A percentile compares a stretch with the other conserved stretches of the same genome.
Evolutionary conservation across 129 eudicot species (phyloP).

Genomic region (sunflower (Helianthus annuus)): DNA sequence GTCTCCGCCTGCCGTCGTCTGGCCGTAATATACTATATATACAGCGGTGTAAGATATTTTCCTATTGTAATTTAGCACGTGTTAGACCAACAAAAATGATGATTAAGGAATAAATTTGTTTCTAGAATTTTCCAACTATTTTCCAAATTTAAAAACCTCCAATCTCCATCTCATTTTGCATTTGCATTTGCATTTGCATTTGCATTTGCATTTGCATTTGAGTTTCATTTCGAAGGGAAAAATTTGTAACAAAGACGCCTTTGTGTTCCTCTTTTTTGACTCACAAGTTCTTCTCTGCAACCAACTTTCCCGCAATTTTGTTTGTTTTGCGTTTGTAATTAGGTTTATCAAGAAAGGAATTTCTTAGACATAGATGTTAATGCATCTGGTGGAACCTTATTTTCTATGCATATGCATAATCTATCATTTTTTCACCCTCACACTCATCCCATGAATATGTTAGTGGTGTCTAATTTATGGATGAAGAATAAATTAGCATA

Average conservation of each 20-base stretch:
- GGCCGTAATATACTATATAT: background rate
- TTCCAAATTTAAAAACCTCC: constrained; percentile 12
- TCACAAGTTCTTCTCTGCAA: constrained; percentile 21
- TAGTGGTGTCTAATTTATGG: too few relatives aligned
- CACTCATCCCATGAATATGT: too few relatives aligned
- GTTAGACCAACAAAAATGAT: constrained; percentile 22
- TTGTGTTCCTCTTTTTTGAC: constrained; percentile 38
- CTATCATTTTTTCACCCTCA: too few relatives aligned
- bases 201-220: too few relatives aligned
- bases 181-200: constrained; percentile 37
- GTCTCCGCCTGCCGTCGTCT: too few relatives aligned
- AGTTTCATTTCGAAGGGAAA: constrained; percentile 36
- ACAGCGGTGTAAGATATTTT: constrained; percentile 19
- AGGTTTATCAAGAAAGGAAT: too few relatives aligned
- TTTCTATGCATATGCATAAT: too few relatives aligned
- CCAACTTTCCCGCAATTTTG: constrained; percentile 10
- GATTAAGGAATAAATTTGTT: constrained; percentile 30
- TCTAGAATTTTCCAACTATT: constrained; percentile 21
- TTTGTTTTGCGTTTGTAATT: too few relatives aligned
- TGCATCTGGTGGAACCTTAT: too few relatives aligned
- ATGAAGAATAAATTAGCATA: too few relatives aligned
- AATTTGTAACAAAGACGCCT: constrained; percentile 15
- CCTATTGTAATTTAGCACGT: constrained; percentile 7
- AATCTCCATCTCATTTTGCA: constrained; percentile 9
- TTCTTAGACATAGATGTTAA: too few relatives aligned